A percentile compares a stretch with the other conserved stretches of the same genome.
phyloP scores from a whole-genome alignment of 345 rosid species.

The Citrus medica region DNA sequence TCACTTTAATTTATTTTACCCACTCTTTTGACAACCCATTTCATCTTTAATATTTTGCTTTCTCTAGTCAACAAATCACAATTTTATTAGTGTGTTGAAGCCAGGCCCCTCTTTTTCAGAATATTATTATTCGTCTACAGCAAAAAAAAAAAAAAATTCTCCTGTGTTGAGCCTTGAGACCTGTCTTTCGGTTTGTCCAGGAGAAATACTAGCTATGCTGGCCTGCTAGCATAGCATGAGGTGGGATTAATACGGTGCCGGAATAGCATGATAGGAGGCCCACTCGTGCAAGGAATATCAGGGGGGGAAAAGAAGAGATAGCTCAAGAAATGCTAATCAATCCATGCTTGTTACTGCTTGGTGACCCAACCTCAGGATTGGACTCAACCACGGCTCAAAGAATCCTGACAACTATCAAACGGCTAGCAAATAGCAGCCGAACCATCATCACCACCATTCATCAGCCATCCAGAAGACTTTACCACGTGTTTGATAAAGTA shows the following conservation, averaged over 20 bases:
- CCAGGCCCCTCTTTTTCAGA: not conserved
- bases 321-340: slow-evolving; percentile 98
- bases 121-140: slow-evolving; percentile 5
- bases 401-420: slow-evolving; percentile 69
- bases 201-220: slow-evolving; percentile 90
- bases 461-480: slow-evolving; percentile 93
- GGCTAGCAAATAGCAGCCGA: slow-evolving; percentile 82
- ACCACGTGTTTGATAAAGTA: slow-evolving; percentile 94
- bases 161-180: too few species aligned
- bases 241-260: slow-evolving; percentile 47
- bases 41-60: not conserved
- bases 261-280: slow-evolving; percentile 95
- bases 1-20: not conserved
- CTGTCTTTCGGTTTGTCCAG: slow-evolving; percentile 50
- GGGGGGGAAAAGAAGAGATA: slow-evolving; percentile 95
- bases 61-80: not conserved
- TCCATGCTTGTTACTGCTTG: slow-evolving; percentile 83
- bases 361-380: slow-evolving; percentile 94
- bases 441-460: slow-evolving; percentile 91
- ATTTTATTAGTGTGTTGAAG: not conserved
- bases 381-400: slow-evolving; percentile 93
- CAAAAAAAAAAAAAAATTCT: too few species aligned
- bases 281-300: slow-evolving; percentile 85
- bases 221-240: slow-evolving; percentile 43
- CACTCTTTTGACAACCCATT: not conserved